Conservation (phyloP, 1,284 basidiomycete species). For the Wallemia hederae region DNA sequence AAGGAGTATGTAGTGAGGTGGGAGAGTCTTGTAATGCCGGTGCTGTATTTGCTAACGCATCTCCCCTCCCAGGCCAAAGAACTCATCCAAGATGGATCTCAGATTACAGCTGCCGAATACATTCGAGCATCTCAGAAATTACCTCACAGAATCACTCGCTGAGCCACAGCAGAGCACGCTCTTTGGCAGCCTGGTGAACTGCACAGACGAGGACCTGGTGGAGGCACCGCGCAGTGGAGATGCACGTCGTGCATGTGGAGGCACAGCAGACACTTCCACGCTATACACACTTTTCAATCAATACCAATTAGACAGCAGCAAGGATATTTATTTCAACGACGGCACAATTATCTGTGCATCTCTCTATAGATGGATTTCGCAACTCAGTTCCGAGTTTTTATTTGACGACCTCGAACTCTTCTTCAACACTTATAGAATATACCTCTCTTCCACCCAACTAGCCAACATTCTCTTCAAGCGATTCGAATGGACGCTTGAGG, state of each 20-base stretch:
- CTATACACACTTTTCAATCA: not conserved
- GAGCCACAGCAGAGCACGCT: too few species aligned
- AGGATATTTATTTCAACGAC: not conserved
- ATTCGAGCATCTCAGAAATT: not conserved
- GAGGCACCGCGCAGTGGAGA: too few species aligned
- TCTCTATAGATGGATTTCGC: slow-evolving; percentile 66
- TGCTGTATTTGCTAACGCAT: not conserved
- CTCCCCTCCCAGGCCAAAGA: not conserved
- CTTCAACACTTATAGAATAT: slow-evolving; percentile 60
- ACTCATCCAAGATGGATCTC: not conserved
- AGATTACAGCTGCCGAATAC: not conserved
- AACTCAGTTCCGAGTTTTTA: slow-evolving; percentile 49
- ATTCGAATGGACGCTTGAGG: slow-evolving; percentile 53
- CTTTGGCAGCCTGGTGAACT: too few species aligned
- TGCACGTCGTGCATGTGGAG: not conserved
- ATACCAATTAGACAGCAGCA: not conserved
- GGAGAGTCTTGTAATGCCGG: not conserved
- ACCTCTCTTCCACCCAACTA: slow-evolving; percentile 41
- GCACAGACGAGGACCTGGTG: too few species aligned
- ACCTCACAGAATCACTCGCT: not conserved
- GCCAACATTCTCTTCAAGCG: slow-evolving; percentile 46
- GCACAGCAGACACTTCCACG: not conserved
- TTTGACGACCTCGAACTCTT: slow-evolving; percentile 28
- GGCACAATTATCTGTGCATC: slow-evolving; percentile 45
- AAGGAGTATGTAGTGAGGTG: not conserved